Percentiles rank a stretch among this genome's conserved stretches.
Conservation (phyloP, 257 asterid genomes). For the Plantago major region DNA sequence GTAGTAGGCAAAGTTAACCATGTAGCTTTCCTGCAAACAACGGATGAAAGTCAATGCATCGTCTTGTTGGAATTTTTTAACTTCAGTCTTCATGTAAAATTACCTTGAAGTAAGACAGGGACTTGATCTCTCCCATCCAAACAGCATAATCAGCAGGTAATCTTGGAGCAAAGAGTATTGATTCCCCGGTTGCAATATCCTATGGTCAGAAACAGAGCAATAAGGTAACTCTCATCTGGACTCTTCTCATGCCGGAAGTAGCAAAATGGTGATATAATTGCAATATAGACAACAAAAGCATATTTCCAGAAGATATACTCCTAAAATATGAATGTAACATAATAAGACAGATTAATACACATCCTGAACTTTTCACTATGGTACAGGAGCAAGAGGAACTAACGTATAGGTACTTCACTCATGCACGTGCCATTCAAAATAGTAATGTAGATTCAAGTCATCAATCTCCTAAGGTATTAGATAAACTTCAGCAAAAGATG, state of each 20-base stretch:
- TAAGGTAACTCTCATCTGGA: slow-evolving; percentile 12
- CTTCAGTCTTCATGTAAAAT: slow-evolving; percentile 16
- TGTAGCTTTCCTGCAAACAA: slow-evolving; percentile 68
- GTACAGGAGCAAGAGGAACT: no score
- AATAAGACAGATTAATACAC: no score
- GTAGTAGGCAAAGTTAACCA: slow-evolving; percentile 52
- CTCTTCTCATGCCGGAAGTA: slow-evolving; percentile 9
- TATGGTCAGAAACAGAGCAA: slow-evolving; percentile 29
- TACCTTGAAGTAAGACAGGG: slow-evolving; percentile 75
- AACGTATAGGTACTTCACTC: no score
- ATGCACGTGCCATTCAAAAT: no score
- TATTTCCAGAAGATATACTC: no score
- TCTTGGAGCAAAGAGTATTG: slow-evolving; percentile 85
- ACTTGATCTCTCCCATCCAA: slow-evolving; percentile 94
- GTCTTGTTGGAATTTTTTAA: slow-evolving; percentile 11
- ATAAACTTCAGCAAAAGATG: no score
- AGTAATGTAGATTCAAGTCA: no score
- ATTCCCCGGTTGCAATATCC: slow-evolving; percentile 82
- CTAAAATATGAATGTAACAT: no score
- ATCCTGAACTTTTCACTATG: no score
- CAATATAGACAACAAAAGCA: no score
- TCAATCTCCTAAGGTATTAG: no score
- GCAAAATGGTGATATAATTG: no score
- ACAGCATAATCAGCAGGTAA: slow-evolving; percentile 80
- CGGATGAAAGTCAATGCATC: slow-evolving; percentile 21